Conservation (phyloP, 805 yeast genomes). For the Candida sphagnicola region DNA sequence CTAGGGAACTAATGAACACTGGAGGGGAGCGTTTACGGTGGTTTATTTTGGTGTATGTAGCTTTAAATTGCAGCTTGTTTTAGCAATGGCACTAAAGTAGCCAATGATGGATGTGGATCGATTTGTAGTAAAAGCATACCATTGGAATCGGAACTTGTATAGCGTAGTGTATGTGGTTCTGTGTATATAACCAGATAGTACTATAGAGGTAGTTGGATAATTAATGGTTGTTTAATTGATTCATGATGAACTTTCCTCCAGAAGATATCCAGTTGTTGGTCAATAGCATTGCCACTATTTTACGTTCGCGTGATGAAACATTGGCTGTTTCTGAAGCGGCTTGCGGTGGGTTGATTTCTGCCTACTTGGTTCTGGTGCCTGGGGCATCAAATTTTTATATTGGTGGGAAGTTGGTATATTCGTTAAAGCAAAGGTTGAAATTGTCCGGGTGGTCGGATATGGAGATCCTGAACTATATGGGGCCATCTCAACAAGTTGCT, state of each 20-base stretch:
- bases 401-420: slow-evolving; percentile 80
- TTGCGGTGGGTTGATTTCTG: slow-evolving; percentile 82
- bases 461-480: slow-evolving; percentile 71
- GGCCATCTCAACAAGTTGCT: slow-evolving; percentile 77
- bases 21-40: too few species aligned
- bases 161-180: too few species aligned
- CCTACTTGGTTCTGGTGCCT: slow-evolving; percentile 75
- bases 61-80: too few species aligned
- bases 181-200: too few species aligned
- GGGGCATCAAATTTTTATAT: slow-evolving; percentile 83
- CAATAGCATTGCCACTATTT: slow-evolving; percentile 50
- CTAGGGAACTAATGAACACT: too few species aligned
- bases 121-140: too few species aligned
- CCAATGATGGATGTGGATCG: too few species aligned
- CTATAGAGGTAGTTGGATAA: too few species aligned
- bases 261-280: slow-evolving; percentile 48
- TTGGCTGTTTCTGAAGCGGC: slow-evolving; percentile 84
- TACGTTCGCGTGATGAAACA: slow-evolving; percentile 54
- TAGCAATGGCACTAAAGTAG: too few species aligned
- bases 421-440: slow-evolving; percentile 68
- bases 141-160: too few species aligned
- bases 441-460: slow-evolving; percentile 74
- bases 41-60: too few species aligned
- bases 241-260: slow-evolving; percentile 61
- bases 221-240: too few species aligned